A percentile compares a stretch with the other conserved stretches of the same genome.
phyloP scores from a whole-genome alignment of 2,329 filamentous ascomycete genomes.

The Cercospora sojina region DNA sequence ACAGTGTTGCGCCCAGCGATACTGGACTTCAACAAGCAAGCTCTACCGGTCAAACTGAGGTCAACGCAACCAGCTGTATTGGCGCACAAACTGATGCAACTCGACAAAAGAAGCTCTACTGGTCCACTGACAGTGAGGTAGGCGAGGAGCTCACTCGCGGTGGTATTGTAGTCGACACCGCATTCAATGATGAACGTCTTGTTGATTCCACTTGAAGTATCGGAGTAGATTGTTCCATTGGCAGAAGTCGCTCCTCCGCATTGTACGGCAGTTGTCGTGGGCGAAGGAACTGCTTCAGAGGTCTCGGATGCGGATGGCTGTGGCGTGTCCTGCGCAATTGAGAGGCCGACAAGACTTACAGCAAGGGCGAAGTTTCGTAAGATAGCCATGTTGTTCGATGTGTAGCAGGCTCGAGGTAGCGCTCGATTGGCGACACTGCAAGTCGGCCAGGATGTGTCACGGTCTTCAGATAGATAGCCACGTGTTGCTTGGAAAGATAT shows the following conservation, averaged over 20 bases:
- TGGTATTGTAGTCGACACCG: slow-evolving; percentile 32
- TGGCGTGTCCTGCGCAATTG: not conserved
- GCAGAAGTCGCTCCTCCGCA: slow-evolving; percentile 23
- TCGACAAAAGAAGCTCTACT: not conserved
- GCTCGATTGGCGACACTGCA: not conserved
- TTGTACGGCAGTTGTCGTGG: not conserved
- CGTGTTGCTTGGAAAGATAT: not conserved
- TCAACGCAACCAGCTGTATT: slow-evolving; percentile 28
- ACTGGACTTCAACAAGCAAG: slow-evolving; percentile 12
- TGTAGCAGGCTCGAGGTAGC: not conserved
- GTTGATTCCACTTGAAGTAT: slow-evolving; percentile 21
- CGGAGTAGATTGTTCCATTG: slow-evolving; percentile 29
- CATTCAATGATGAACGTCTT: slow-evolving; percentile 34
- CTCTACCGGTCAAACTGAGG: slow-evolving; percentile 26
- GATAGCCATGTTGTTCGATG: not conserved
- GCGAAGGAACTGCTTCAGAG: slow-evolving; percentile 7
- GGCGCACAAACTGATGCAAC: slow-evolving; percentile 31
- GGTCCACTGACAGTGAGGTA: not conserved
- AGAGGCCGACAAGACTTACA: not conserved
- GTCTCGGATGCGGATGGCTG: slow-evolving; percentile 11
- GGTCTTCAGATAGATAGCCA: not conserved
- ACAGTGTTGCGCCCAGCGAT: not conserved
- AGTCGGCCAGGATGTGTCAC: not conserved
- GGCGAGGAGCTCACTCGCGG: not conserved
- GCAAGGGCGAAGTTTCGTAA: not conserved